Conservation (phyloP, 768 basidiomycete species). For the Termitomyces sp. region DNA sequence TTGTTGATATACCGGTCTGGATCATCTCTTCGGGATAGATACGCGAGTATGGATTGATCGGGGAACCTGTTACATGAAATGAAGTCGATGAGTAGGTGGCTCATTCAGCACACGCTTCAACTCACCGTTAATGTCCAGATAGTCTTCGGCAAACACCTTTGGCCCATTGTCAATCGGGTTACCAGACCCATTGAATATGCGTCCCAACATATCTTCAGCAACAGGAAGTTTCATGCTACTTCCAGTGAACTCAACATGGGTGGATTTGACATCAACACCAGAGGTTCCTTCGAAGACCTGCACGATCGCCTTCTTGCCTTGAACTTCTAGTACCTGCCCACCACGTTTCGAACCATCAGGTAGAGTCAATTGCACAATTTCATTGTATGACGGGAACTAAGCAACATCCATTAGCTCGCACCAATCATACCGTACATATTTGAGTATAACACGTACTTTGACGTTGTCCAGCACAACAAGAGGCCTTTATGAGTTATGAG, state of each 20-base stretch:
- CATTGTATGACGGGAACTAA: constrained; percentile 96
- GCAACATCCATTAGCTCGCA: constrained; percentile 1
- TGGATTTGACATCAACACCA: constrained; percentile 95
- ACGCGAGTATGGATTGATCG: constrained; percentile 96
- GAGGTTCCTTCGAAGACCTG: constrained; percentile 99
- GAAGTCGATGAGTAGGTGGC: constrained; percentile 8
- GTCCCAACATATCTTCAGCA: constrained; percentile 97
- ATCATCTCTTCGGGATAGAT: constrained; percentile 99
- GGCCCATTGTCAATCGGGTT: constrained; percentile 98
- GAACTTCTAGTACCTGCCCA: constrained; percentile 96
- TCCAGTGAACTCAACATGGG: constrained; percentile 97
- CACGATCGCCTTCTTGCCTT: constrained; percentile 98
- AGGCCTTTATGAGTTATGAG: constrained; percentile 48
- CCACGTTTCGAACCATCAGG: constrained; percentile 95
- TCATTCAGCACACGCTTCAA: background rate
- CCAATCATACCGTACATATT: constrained; percentile 4
- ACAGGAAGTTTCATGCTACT: constrained; percentile 99
- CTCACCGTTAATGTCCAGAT: constrained; percentile 97
- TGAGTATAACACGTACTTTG: constrained; percentile 55
- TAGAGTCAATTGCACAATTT: constrained; percentile 93
- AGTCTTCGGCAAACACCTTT: constrained; percentile 99
- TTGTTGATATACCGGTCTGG: constrained; percentile 99
- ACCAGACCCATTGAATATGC: constrained; percentile 98
- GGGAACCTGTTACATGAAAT: constrained; percentile 62
- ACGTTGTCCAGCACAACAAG: constrained; percentile 97